A percentile compares a stretch with the other conserved stretches of the same genome.
Conservation (phyloP, 2,329 filamentous ascomycete genomes). For the Nigrospora sphaerica region DNA sequence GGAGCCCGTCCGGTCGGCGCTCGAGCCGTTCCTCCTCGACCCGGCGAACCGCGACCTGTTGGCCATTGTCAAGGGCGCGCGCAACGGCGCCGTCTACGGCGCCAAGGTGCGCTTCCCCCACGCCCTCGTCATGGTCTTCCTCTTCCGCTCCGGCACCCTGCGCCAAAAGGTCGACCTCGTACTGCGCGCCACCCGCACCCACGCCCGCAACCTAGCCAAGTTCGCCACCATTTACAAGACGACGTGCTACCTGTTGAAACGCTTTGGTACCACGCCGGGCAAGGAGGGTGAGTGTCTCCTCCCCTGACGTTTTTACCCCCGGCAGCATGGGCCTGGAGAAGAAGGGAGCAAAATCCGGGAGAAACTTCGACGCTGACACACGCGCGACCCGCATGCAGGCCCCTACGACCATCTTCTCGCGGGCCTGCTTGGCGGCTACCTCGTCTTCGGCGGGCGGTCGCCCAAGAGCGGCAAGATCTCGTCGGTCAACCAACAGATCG, state of each 20-base stretch:
- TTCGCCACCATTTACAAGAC: conserved; percentile 91
- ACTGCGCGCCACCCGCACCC: conserved; percentile 78
- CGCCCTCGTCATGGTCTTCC: conserved; percentile 94
- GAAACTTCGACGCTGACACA: conserved; percentile 1
- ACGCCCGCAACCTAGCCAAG: conserved; percentile 84
- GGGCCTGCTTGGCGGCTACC: conserved; percentile 82
- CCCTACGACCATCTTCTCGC: conserved; percentile 80
- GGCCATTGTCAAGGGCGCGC: conserved; percentile 81
- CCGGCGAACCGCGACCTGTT: conserved; percentile 80
- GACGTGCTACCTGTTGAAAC: conserved; percentile 67
- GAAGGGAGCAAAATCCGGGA: background rate
- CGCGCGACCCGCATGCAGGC: conserved; percentile 35
- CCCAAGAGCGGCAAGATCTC: conserved; percentile 61
- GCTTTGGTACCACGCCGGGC: conserved; percentile 48
- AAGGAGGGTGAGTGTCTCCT: conserved; percentile 41
- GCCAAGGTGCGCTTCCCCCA: conserved; percentile 97
- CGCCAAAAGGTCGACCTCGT: conserved; percentile 73
- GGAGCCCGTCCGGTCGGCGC: conserved; percentile 42
- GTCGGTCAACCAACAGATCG: conserved; percentile 90
- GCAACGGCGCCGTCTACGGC: conserved; percentile 96
- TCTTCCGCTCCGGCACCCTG: conserved; percentile 87
- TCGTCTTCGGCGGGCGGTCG: conserved; percentile 72
- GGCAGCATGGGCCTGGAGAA: background rate
- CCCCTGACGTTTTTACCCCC: background rate
- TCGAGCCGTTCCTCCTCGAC: conserved; percentile 74